Evolutionary conservation across 306 rosid genomes (phyloP).

Genomic region (Corylus heterophylla): DNA sequence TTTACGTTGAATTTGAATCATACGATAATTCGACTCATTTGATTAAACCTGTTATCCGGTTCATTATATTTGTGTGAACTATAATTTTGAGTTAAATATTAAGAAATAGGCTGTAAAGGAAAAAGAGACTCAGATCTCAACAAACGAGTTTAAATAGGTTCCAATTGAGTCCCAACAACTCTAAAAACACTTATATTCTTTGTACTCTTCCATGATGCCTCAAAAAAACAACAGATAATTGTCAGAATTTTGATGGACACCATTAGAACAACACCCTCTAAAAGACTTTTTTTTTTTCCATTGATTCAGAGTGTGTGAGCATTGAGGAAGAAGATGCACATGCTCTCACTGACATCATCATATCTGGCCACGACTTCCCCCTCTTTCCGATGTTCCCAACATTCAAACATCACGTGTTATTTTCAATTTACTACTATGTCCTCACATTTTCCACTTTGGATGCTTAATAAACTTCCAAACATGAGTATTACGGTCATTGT

Average conservation of each 20-base stretch:
- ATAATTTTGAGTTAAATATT: too few relatives aligned
- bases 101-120: conserved; percentile 13
- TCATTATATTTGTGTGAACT: too few relatives aligned
- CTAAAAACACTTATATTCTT: conserved; percentile 27
- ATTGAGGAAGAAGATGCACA: conserved; percentile 40
- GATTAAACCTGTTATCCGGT: too few relatives aligned
- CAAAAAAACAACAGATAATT: conserved; percentile 17
- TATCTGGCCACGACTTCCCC: conserved; percentile 60
- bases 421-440: conserved; percentile 12
- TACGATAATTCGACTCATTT: too few relatives aligned
- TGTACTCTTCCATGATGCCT: conserved; percentile 9
- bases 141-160: conserved; percentile 13
- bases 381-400: conserved; percentile 53
- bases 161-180: conserved; percentile 27
- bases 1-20: too few relatives aligned
- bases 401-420: conserved; percentile 65
- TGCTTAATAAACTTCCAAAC: background rate
- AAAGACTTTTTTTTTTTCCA: too few relatives aligned
- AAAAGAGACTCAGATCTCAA: conserved; percentile 33
- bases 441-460: background rate
- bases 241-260: conserved; percentile 34
- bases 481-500: conserved; percentile 17
- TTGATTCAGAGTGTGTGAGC: too few relatives aligned
- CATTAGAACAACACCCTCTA: background rate
- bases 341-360: conserved; percentile 64